Conservation (phyloP, 75 land plant species). For the Sequoiadendron giganteum region DNA sequence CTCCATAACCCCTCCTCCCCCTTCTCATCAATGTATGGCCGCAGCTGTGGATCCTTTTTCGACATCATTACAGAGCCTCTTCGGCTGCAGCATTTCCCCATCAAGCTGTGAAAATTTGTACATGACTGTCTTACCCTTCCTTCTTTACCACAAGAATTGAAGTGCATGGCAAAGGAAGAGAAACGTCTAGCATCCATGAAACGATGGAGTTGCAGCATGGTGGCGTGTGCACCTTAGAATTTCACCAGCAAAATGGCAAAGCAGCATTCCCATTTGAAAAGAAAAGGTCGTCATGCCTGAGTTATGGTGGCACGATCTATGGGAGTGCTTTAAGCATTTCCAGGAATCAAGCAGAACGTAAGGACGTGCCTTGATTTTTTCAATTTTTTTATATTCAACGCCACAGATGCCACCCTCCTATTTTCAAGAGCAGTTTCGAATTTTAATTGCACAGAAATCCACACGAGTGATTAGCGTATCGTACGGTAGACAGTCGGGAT, state of each 20-base stretch:
- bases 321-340: not conserved
- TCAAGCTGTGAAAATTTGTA: not conserved
- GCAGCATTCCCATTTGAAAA: not conserved
- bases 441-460: too few relatives aligned
- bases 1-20: constrained; percentile 33
- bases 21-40: not conserved
- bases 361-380: not conserved
- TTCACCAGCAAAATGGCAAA: not conserved
- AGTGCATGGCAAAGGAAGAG: not conserved
- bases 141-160: not conserved
- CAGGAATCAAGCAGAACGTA: not conserved
- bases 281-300: not conserved
- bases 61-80: not conserved
- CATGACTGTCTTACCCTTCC: not conserved
- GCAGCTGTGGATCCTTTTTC: not conserved
- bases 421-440: too few relatives aligned
- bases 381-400: not conserved
- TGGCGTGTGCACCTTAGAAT: not conserved
- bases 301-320: not conserved
- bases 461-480: too few relatives aligned
- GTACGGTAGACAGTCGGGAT: too few relatives aligned
- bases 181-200: not conserved
- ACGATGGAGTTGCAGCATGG: not conserved
- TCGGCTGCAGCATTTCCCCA: not conserved
- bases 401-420: not conserved